These are phyloP conservation scores for Colletotrichum destructivum DNA, from an alignment of 2,329 filamentous ascomycete species.

Conservation along the genomic window DNA sequence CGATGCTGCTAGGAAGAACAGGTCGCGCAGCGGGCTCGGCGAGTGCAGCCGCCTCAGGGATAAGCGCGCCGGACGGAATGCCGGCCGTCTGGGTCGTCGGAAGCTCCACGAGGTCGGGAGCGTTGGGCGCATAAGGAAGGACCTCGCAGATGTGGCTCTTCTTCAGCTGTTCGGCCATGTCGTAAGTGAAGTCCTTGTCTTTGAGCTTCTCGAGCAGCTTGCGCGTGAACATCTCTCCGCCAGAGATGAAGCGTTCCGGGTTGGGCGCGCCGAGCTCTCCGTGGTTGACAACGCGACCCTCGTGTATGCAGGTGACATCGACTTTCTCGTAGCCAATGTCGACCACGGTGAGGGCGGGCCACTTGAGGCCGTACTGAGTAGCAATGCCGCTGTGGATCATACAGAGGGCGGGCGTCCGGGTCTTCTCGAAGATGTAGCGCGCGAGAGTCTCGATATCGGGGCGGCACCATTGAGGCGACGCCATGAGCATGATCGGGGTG, in stretches of 20 bases:
- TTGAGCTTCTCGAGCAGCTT: constrained; percentile 78
- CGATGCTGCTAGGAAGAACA: constrained; percentile 40
- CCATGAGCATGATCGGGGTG: constrained; percentile 92
- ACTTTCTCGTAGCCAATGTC: constrained; percentile 95
- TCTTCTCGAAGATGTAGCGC: constrained; percentile 97
- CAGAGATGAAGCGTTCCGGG: constrained; percentile 70
- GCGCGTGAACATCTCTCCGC: constrained; percentile 89
- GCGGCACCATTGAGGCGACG: constrained; percentile 90
- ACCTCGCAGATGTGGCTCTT: constrained; percentile 78
- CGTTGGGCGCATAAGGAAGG: constrained; percentile 67
- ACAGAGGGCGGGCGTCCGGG: constrained; percentile 92
- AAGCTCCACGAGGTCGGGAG: constrained; percentile 63
- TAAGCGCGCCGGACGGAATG: constrained; percentile 45
- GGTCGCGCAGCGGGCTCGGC: constrained; percentile 50
- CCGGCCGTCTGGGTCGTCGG: constrained; percentile 54
- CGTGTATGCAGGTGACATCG: constrained; percentile 90
- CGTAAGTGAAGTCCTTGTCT: constrained; percentile 70
- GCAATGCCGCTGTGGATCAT: constrained; percentile 92
- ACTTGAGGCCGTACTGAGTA: constrained; percentile 85
- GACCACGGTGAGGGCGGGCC: constrained; percentile 84
- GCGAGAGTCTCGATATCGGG: constrained; percentile 90
- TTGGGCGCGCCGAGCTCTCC: constrained; percentile 73
- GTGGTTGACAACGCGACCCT: constrained; percentile 81
- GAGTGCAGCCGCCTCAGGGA: constrained; percentile 54
- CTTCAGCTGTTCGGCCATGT: constrained; percentile 81